Conservation (phyloP, 441 rosid genomes). For the Eugenia klotzschiana region DNA sequence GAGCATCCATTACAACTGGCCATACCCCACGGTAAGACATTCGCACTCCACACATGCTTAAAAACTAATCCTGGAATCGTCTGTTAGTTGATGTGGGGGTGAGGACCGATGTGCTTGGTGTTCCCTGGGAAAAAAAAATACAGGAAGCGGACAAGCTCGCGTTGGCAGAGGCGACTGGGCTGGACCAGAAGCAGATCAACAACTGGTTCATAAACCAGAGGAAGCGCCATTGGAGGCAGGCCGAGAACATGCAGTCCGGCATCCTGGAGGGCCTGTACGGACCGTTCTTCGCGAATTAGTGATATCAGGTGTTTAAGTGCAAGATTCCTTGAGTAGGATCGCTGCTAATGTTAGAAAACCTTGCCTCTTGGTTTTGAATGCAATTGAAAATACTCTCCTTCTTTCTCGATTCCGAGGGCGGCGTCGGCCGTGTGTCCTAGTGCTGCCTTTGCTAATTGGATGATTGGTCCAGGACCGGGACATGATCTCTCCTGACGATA, state of each 20-base stretch:
- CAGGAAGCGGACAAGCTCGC: constrained; percentile 47
- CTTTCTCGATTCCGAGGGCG: not conserved
- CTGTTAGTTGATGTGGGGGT: not conserved
- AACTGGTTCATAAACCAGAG: constrained; percentile 61
- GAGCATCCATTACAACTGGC: constrained; percentile 53
- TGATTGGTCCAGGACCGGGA: not conserved
- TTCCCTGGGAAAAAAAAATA: not conserved
- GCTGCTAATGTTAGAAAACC: not conserved
- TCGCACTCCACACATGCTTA: not conserved
- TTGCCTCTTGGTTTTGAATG: not conserved
- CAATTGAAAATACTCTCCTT: not conserved
- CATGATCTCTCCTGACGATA: not conserved
- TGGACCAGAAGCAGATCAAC: constrained; percentile 52
- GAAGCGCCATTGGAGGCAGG: constrained; percentile 59
- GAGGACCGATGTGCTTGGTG: not conserved
- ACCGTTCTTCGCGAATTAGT: not conserved
- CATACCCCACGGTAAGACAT: constrained; percentile 49
- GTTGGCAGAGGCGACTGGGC: constrained; percentile 36
- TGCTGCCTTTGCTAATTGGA: not conserved
- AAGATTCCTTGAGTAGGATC: not conserved
- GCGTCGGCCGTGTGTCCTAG: not conserved
- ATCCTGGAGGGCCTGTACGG: constrained; percentile 29
- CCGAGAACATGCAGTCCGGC: constrained; percentile 33
- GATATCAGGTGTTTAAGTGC: not conserved
- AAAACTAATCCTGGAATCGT: not conserved